phyloP scores from a whole-genome alignment of 768 basidiomycete species.

The Hydnomerulius pinastri region DNA sequence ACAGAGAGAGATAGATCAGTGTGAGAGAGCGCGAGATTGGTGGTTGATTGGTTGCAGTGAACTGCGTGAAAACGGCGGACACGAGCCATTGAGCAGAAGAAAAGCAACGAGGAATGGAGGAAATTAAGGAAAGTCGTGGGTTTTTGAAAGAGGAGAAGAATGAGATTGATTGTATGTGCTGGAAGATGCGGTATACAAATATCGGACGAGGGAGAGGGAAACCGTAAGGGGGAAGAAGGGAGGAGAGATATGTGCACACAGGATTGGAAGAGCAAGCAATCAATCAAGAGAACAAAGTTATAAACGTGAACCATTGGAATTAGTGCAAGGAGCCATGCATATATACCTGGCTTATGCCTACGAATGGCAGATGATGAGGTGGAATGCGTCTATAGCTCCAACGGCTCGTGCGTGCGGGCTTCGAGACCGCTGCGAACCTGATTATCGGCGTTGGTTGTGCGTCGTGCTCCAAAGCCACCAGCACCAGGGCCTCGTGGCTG shows the following conservation, averaged over 20 bases:
- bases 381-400: conserved; percentile 63
- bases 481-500: conserved; percentile 85
- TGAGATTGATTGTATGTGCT: conserved; percentile 15
- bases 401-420: conserved; percentile 81
- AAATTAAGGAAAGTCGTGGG: conserved; percentile 6
- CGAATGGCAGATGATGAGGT: conserved; percentile 2
- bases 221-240: conserved; percentile 1
- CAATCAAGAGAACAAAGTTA: conserved; percentile 10
- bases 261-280: conserved; percentile 20
- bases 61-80: background rate
- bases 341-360: conserved; percentile 24
- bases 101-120: background rate
- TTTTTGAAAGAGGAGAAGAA: background rate
- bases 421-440: conserved; percentile 68
- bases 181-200: conserved; percentile 31
- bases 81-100: background rate
- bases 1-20: conserved; percentile 4
- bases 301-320: conserved; percentile 19
- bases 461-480: conserved; percentile 69
- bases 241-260: conserved; percentile 11
- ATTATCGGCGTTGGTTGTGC: conserved; percentile 38
- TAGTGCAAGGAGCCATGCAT: conserved; percentile 24
- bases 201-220: conserved; percentile 7
- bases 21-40: conserved; percentile 6
- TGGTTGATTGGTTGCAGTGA: background rate